A percentile compares a stretch with the other conserved stretches of the same genome.
These are phyloP conservation scores for Rhizopus microsporus DNA, from an alignment of 371 early-diverging fungal genomes.

Conservation along the genomic window DNA sequence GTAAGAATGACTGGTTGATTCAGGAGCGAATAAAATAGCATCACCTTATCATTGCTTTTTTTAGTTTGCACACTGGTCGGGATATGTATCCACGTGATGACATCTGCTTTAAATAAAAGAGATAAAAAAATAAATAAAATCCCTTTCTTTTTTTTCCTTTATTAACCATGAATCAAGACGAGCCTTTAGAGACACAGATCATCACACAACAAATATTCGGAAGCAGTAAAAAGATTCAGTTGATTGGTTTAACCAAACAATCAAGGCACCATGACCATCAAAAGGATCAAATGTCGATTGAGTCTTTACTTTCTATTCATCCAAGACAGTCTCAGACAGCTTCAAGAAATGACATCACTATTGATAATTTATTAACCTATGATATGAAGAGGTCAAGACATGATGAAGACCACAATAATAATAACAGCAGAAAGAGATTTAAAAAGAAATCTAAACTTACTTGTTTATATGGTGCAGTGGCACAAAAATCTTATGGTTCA, in stretches of 20 bases:
- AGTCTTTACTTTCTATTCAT: slow-evolving; percentile 28
- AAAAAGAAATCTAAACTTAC: slow-evolving; percentile 32
- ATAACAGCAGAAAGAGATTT: slow-evolving; percentile 10
- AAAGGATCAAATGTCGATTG: slow-evolving; percentile 33
- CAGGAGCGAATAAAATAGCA: slow-evolving; percentile 17
- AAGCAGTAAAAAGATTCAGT: slow-evolving; percentile 42
- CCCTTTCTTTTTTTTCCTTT: slow-evolving; percentile 11
- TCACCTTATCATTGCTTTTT: slow-evolving; percentile 20
- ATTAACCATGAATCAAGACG: slow-evolving; percentile 3
- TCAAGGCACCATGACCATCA: slow-evolving; percentile 6
- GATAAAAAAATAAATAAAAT: slow-evolving; percentile 11
- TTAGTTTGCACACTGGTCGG: slow-evolving; percentile 7
- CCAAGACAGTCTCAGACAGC: slow-evolving; percentile 19
- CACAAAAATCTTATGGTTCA: slow-evolving; percentile 89
- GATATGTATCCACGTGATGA: slow-evolving; percentile 28
- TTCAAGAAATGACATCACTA: slow-evolving; percentile 17
- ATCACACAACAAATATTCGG: slow-evolving; percentile 47
- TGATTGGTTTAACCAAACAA: slow-evolving; percentile 32
- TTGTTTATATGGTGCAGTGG: slow-evolving; percentile 70
- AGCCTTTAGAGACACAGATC: slow-evolving; percentile 39
- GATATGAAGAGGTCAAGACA: slow-evolving; percentile 19
- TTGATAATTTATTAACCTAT: slow-evolving; percentile 18
- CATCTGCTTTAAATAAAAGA: slow-evolving; percentile 17
- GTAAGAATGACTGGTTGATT: slow-evolving; percentile 1
- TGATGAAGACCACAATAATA: slow-evolving; percentile 8